Base-by-base conservation (phyloP, 2,329 filamentous ascomycete genomes). In the Hymenoscyphus fraxineus region DNA sequence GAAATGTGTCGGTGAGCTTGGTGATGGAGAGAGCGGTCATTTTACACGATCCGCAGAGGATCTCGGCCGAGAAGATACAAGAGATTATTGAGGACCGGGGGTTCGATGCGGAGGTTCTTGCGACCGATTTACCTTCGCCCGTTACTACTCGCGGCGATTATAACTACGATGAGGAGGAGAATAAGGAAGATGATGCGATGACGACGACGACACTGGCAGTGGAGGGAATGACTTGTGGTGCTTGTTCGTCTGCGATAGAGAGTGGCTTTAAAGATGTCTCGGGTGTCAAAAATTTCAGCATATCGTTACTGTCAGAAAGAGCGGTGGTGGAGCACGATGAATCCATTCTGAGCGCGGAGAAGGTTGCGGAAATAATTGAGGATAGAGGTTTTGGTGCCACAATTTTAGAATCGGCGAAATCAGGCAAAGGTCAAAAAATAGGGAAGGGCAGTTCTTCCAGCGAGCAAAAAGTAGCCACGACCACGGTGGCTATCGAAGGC, bases 1-100 rank as follows among this genome's bases (percentile, higher is more conserved):
- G 90, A 68, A 92, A 84, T 71, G 92, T 98, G 65, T 96, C 93
- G 10, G 90, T 99, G 72, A 97, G 92, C 76, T 81, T 99, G 72
- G 90, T 97, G 63, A 96, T 97, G 87, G 93, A 97, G 77, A 88
- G 94, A 66, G 95, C 94, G n/a, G 93, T 98, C 54, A 83, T 98
- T 41, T 89, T 93, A 78, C 95, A 99, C 78, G 90, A 98, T 77
- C 87, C 92, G 1, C 80, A 83, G 63, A 83, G 85, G 61, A 85
- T 98, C 61, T 80, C 91, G 15, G 85, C 92, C 65, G 90, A 93
- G 44, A 80, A 88, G 70, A 85, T 98, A 65, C 87, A 86, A 74
- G 92, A 96, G 69, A 92, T 90, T 41, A 95, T 97, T 69, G 92
- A 97, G 73, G 93, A 96, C 76, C 85, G 92, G 66, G 93, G 93